A percentile compares a stretch with the other conserved stretches of the same genome.
phyloP scores from a whole-genome alignment of 1,284 basidiomycete species.

The Boletus hoseneyae region DNA sequence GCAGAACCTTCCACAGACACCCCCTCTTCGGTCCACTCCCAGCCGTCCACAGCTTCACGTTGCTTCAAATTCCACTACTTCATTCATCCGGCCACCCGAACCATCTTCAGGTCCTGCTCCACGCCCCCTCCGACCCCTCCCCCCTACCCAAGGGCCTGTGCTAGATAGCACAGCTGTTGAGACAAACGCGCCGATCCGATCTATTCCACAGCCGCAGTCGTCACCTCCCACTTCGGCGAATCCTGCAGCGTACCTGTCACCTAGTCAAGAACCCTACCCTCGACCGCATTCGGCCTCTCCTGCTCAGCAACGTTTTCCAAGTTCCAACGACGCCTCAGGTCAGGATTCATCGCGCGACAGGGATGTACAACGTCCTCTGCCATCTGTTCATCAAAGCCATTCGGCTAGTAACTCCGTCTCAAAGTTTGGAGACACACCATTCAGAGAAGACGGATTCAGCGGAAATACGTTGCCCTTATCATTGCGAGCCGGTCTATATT shows the following conservation, averaged over 20 bases:
- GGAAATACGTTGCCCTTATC: constrained; percentile 27
- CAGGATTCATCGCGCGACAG: constrained; percentile 29
- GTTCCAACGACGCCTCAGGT: constrained; percentile 17
- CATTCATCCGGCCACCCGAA: constrained; percentile 22
- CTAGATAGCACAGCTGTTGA: constrained; percentile 23
- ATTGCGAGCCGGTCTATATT: constrained; percentile 30
- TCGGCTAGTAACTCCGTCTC: constrained; percentile 28
- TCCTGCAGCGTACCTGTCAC: constrained; percentile 27
- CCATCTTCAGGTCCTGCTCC: constrained; percentile 11
- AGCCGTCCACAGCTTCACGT: constrained; percentile 29
- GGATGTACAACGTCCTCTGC: constrained; percentile 30
- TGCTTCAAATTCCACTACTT: constrained; percentile 18
- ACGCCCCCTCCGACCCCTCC: constrained; percentile 30
- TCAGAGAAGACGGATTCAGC: constrained; percentile 29
- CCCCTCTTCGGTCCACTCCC: constrained; percentile 28
- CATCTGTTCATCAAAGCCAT: constrained; percentile 27
- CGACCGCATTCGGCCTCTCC: constrained; percentile 61
- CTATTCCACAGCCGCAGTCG: constrained; percentile 33
- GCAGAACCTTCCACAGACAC: constrained; percentile 16
- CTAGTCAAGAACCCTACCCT: constrained; percentile 48
- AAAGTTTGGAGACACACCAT: constrained; percentile 31
- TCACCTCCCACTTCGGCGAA: constrained; percentile 35
- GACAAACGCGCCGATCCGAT: constrained; percentile 14
- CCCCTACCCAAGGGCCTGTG: constrained; percentile 28
- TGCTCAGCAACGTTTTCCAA: constrained; percentile 33